phyloP scores from a whole-genome alignment of 2,329 filamentous ascomycete genomes.

The Arthrobotrys megalospora region DNA sequence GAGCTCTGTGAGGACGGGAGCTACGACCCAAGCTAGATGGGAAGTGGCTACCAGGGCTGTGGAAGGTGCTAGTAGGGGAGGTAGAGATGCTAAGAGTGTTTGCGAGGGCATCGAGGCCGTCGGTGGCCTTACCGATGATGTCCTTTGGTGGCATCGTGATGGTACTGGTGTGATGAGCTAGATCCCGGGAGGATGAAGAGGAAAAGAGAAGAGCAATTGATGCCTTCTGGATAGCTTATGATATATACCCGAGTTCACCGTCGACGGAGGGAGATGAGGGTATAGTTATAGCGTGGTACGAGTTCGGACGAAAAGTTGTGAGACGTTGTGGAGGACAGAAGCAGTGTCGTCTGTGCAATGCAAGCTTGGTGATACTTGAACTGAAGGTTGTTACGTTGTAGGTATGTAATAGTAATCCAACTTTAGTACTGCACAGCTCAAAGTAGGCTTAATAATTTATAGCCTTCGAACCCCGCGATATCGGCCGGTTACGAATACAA shows the following conservation, averaged over 20 bases:
- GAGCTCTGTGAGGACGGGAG: constrained; percentile 67
- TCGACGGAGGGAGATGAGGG: not conserved
- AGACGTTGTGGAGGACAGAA: constrained; percentile 29
- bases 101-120: constrained; percentile 66
- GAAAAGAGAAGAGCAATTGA: not conserved
- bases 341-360: not conserved
- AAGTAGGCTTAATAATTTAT: constrained; percentile 32
- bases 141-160: constrained; percentile 68
- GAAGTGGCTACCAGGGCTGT: constrained; percentile 72
- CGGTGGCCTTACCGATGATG: constrained; percentile 68
- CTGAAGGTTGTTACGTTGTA: constrained; percentile 1
- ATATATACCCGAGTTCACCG: not conserved
- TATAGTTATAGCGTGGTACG: not conserved
- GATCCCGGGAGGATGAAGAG: constrained; percentile 6
- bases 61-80: constrained; percentile 82
- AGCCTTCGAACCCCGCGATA: constrained; percentile 50
- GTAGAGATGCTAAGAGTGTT: constrained; percentile 79
- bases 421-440: not conserved
- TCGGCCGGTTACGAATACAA: constrained; percentile 45
- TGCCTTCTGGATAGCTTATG: not conserved
- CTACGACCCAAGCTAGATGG: constrained; percentile 73
- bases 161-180: not conserved
- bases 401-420: not conserved
- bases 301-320: constrained; percentile 32
- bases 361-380: constrained; percentile 38